Evolutionary conservation across 805 yeast genomes (phyloP).

Genomic region (Saccharomyces mikatae): DNA sequence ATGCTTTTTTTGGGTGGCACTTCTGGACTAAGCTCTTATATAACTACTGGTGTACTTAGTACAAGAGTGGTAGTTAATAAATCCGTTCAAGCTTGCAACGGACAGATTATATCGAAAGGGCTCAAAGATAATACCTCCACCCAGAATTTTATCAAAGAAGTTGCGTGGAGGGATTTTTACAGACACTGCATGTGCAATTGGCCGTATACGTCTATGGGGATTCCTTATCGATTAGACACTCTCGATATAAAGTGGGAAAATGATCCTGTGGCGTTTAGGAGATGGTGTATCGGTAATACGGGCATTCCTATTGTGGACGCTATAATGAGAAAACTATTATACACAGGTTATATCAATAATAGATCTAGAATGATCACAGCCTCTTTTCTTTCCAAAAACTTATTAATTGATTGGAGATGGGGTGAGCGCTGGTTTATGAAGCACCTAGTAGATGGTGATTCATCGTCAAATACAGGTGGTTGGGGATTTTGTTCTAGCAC

Average conservation of each 20-base stretch:
- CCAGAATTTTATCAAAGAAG: constrained; percentile 43
- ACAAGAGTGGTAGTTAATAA: constrained; percentile 33
- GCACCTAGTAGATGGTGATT: constrained; percentile 44
- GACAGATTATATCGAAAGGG: constrained; percentile 15
- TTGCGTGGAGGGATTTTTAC: constrained; percentile 55
- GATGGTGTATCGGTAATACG: constrained; percentile 47
- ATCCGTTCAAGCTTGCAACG: constrained; percentile 21
- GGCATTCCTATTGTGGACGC: constrained; percentile 55
- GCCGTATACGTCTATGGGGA: constrained; percentile 45
- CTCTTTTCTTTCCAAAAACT: constrained; percentile 42
- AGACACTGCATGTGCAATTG: constrained; percentile 40
- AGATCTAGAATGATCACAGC: constrained; percentile 48
- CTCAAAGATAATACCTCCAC: constrained; percentile 31
- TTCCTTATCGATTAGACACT: constrained; percentile 40
- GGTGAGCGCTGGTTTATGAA: constrained; percentile 47
- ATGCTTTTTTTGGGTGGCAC: constrained; percentile 14
- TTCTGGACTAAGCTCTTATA: constrained; percentile 40
- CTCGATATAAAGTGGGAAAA: constrained; percentile 38
- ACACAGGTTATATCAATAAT: constrained; percentile 49
- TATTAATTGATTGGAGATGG: constrained; percentile 46
- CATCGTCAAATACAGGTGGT: constrained; percentile 48
- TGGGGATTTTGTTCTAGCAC: constrained; percentile 50
- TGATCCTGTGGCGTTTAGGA: constrained; percentile 34
- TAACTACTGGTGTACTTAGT: constrained; percentile 41
- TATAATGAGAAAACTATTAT: constrained; percentile 43